These are phyloP conservation scores for Phytophthora palmivora DNA, from an alignment of 352 stramenopile genomes.

Conservation along the genomic window DNA sequence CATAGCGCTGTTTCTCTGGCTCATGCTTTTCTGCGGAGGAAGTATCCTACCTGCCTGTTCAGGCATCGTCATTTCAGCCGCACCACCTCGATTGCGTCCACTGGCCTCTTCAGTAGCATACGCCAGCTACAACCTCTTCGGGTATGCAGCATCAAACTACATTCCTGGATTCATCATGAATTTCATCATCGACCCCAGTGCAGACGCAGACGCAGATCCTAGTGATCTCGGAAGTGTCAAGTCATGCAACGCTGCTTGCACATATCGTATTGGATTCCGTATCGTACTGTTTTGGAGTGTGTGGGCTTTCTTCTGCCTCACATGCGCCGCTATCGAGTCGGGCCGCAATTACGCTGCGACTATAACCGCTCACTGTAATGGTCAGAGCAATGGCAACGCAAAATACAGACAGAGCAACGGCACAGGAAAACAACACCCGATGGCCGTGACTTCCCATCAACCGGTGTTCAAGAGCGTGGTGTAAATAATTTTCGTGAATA, in stretches of 20 bases:
- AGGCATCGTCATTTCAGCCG: conserved; percentile 84
- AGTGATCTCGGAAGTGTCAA: conserved; percentile 20
- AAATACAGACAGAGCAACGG: too few species aligned
- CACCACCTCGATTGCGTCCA: conserved; percentile 64
- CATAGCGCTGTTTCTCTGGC: conserved; percentile 80
- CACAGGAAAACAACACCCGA: too few species aligned
- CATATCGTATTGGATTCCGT: conserved; percentile 83
- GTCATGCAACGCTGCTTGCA: conserved; percentile 74
- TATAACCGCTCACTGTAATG: conserved; percentile 13
- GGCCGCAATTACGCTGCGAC: conserved; percentile 37
- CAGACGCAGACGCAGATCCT: conserved; percentile 32
- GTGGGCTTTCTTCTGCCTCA: conserved; percentile 79
- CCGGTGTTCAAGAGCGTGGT: conserved; percentile 30
- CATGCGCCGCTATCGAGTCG: conserved; percentile 47
- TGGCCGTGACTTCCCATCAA: conserved; percentile 11
- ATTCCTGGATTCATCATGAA: conserved; percentile 85
- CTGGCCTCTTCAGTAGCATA: conserved; percentile 84
- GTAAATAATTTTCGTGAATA: conserved; percentile 19
- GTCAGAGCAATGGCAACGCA: conserved; percentile 6
- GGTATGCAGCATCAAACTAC: conserved; percentile 87
- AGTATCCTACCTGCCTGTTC: conserved; percentile 79
- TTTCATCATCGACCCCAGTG: conserved; percentile 65
- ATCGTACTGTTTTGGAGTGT: conserved; percentile 81
- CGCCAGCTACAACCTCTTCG: conserved; percentile 87
- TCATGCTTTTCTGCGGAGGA: conserved; percentile 85